Conservation (phyloP, 768 basidiomycete species). For the Collybia sp. region DNA sequence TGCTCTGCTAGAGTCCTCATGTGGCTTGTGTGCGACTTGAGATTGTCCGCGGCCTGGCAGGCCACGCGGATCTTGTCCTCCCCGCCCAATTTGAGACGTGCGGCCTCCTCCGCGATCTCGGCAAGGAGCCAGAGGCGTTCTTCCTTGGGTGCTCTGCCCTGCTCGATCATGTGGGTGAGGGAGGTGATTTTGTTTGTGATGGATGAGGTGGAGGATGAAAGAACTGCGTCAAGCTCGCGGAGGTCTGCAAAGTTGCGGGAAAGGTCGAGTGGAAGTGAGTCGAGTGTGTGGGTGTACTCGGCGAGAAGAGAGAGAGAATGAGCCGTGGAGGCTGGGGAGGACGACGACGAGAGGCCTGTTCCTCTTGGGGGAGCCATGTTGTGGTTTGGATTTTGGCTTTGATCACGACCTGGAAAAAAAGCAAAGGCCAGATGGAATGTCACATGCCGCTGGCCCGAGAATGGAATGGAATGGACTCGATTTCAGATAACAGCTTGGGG, state of each 20-base stretch:
- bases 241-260: conserved; percentile 94
- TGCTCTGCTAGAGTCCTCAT: conserved; percentile 57
- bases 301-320: conserved; percentile 68
- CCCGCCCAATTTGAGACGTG: conserved; percentile 85
- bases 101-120: conserved; percentile 93
- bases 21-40: conserved; percentile 61
- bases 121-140: conserved; percentile 83
- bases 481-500: no score
- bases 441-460: no score
- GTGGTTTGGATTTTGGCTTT: no score
- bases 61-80: conserved; percentile 98
- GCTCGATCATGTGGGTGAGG: conserved; percentile 76
- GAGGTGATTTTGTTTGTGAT: conserved; percentile 77
- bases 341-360: conserved; percentile 16
- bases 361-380: conserved; percentile 32
- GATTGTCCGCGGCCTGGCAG: conserved; percentile 84
- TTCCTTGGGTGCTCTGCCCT: conserved; percentile 50
- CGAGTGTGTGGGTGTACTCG: conserved; percentile 89
- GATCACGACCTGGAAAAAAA: no score
- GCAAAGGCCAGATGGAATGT: no score
- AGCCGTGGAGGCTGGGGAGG: conserved; percentile 34
- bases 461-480: no score
- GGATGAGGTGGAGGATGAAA: conserved; percentile 79
- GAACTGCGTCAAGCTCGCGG: conserved; percentile 96
- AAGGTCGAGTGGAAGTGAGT: conserved; percentile 90